A percentile compares a stretch with the other conserved stretches of the same genome.
These are phyloP conservation scores for Alternaria sp. DNA, from an alignment of 2,329 filamentous ascomycete species.

Conservation along the genomic window DNA sequence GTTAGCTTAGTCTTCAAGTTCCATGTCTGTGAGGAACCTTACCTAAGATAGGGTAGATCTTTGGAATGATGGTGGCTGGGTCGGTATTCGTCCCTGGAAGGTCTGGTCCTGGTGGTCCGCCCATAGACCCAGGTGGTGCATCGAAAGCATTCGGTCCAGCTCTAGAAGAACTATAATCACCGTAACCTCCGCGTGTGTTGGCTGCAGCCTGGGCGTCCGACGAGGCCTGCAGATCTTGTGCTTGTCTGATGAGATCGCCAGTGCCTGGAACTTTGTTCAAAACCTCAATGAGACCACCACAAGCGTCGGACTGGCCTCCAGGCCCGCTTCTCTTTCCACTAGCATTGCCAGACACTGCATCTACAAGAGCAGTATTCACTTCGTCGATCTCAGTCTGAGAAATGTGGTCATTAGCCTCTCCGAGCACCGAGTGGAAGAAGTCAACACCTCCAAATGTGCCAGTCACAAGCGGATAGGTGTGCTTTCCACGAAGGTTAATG, in stretches of 20 bases:
- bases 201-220: conserved; percentile 59
- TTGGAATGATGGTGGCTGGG: conserved; percentile 54
- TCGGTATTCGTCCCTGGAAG: conserved; percentile 85
- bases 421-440: conserved; percentile 61
- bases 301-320: conserved; percentile 43
- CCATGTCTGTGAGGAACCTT: background rate
- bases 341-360: conserved; percentile 44
- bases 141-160: conserved; percentile 49
- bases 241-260: conserved; percentile 57
- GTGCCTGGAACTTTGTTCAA: conserved; percentile 76
- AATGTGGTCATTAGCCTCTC: conserved; percentile 60
- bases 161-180: conserved; percentile 52
- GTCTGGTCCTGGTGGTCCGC: conserved; percentile 57
- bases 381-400: conserved; percentile 60
- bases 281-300: conserved; percentile 68
- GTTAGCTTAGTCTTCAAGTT: background rate
- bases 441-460: conserved; percentile 64
- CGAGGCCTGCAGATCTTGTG: conserved; percentile 55
- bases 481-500: conserved; percentile 58
- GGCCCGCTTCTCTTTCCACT: conserved; percentile 40
- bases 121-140: conserved; percentile 56
- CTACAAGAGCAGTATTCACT: conserved; percentile 55
- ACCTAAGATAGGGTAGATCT: conserved; percentile 89
- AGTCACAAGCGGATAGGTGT: conserved; percentile 62
- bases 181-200: conserved; percentile 54